These are phyloP conservation scores for Styphnolobium japonicum DNA, from an alignment of 306 rosid genomes.

Conservation along the genomic window DNA sequence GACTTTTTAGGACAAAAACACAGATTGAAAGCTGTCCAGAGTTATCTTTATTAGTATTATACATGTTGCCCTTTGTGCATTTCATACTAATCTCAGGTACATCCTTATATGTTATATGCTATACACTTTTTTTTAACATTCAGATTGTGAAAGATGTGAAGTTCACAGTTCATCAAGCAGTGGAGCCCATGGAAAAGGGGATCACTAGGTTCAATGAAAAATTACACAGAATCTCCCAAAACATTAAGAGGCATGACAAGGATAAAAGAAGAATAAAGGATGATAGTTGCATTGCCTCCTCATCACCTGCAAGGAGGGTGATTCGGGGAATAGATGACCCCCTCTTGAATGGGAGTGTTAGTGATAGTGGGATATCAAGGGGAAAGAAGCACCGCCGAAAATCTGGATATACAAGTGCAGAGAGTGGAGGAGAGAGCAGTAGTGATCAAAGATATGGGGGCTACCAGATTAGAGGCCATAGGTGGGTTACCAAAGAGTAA, in stretches of 20 bases:
- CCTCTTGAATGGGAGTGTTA: constrained; percentile 75
- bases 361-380: constrained; percentile 71
- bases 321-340: constrained; percentile 98
- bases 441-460: constrained; percentile 78
- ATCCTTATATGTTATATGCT: constrained; percentile 1
- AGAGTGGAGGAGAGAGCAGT: constrained; percentile 97
- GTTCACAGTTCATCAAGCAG: constrained; percentile 95
- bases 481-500: constrained; percentile 93
- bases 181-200: constrained; percentile 97
- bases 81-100: constrained; percentile 3
- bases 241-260: constrained; percentile 84
- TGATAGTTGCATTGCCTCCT: constrained; percentile 64
- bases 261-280: constrained; percentile 81
- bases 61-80: not conserved
- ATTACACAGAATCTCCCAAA: constrained; percentile 71
- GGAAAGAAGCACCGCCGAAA: constrained; percentile 80
- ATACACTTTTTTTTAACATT: constrained; percentile 15
- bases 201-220: constrained; percentile 80
- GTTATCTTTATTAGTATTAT: constrained; percentile 12
- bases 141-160: constrained; percentile 92
- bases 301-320: constrained; percentile 61
- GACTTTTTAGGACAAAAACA: not conserved
- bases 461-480: constrained; percentile 73
- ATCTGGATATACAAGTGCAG: constrained; percentile 78
- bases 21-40: not conserved